Evolutionary conservation across 1,284 basidiomycete genomes (phyloP).

Genomic region (Ganoderma lingzhi): DNA sequence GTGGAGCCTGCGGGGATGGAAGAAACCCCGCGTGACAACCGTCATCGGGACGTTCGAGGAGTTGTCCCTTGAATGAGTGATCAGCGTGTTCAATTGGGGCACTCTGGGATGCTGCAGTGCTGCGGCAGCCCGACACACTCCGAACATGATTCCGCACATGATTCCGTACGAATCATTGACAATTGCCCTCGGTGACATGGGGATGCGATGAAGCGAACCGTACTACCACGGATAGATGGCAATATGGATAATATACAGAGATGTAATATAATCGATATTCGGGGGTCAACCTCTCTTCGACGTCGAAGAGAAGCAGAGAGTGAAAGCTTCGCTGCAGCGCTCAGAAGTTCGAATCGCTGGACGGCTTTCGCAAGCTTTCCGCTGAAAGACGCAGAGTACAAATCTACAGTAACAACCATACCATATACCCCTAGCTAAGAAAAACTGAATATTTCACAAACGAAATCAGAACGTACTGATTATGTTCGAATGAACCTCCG

Average conservation of each 20-base stretch:
- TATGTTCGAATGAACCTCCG: neutral
- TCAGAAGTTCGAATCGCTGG: neutral
- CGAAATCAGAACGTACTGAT: neutral
- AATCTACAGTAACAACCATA: neutral
- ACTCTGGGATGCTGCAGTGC: neutral
- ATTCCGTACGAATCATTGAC: no score
- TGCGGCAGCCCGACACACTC: no score
- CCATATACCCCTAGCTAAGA: neutral
- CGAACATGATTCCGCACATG: no score
- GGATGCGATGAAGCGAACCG: neutral
- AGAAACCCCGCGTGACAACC: no score
- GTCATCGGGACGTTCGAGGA: no score
- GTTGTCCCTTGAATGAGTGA: no score
- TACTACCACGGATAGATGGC: neutral
- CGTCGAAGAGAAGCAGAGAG: neutral
- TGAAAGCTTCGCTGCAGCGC: neutral
- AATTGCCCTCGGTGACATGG: neutral
- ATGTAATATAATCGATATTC: no score
- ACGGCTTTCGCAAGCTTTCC: neutral
- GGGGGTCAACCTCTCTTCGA: neutral
- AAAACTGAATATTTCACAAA: neutral
- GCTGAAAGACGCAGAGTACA: neutral
- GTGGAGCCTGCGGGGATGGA: no score
- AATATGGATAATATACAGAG: no score
- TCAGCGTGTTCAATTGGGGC: no score